These are phyloP conservation scores for Penicillium herquei DNA, from an alignment of 495 filamentous ascomycete genomes.

Conservation along the genomic window DNA sequence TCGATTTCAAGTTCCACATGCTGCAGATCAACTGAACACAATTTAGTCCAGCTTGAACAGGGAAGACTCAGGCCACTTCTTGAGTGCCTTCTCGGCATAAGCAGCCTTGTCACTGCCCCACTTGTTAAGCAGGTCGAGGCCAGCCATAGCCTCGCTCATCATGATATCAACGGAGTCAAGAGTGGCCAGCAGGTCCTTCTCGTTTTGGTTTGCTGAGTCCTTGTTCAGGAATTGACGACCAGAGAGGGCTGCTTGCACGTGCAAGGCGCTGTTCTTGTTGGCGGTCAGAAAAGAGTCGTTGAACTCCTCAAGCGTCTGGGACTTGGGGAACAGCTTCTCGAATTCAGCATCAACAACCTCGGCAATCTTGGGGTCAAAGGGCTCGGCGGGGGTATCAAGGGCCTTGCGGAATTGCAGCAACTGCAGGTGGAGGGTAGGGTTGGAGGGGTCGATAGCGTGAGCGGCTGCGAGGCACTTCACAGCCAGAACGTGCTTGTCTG, in stretches of 20 bases:
- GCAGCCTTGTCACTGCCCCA: slow-evolving; percentile 58
- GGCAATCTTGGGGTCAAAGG: slow-evolving; percentile 57
- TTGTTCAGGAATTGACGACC: slow-evolving; percentile 59
- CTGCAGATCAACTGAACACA: not conserved
- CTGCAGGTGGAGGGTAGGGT: slow-evolving; percentile 79
- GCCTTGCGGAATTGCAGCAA: slow-evolving; percentile 65
- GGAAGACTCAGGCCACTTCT: slow-evolving; percentile 71
- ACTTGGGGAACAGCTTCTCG: slow-evolving; percentile 53
- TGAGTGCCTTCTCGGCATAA: slow-evolving; percentile 62
- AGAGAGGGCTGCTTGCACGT: slow-evolving; percentile 62
- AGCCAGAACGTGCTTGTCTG: slow-evolving; percentile 82
- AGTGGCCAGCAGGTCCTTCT: slow-evolving; percentile 58
- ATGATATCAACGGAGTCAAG: slow-evolving; percentile 54
- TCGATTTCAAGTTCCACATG: not conserved
- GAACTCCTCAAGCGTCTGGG: slow-evolving; percentile 57
- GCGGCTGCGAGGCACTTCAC: slow-evolving; percentile 81
- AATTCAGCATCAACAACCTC: slow-evolving; percentile 68
- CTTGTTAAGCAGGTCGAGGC: slow-evolving; percentile 56
- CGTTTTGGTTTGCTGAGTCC: slow-evolving; percentile 52
- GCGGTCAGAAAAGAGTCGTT: slow-evolving; percentile 65
- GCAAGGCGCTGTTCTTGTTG: slow-evolving; percentile 60
- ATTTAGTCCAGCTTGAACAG: slow-evolving; percentile 47
- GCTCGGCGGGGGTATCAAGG: slow-evolving; percentile 52
- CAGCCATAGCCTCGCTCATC: slow-evolving; percentile 60
- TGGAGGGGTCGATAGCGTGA: slow-evolving; percentile 61